Evolutionary conservation across 1,284 basidiomycete species (phyloP).

Genomic region (Hypsizygus ulmarius): DNA sequence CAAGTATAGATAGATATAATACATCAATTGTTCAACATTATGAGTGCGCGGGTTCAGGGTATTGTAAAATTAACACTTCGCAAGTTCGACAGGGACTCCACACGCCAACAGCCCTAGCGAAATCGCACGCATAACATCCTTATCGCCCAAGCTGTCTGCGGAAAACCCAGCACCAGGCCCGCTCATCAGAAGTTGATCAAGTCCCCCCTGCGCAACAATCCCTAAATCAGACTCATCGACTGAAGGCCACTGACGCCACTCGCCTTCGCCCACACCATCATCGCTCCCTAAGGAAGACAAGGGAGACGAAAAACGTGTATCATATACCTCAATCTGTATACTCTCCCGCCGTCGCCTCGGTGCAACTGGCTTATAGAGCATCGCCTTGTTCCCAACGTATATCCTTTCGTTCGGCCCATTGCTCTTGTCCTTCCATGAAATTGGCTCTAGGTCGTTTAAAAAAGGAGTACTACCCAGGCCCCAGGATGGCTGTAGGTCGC

Average conservation of each 20-base stretch:
- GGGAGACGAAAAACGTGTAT: conserved; percentile 11
- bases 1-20: background rate
- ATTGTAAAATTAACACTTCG: conserved; percentile 5
- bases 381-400: conserved; percentile 20
- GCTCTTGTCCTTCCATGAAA: conserved; percentile 9
- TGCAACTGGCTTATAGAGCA: conserved; percentile 9
- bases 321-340: background rate
- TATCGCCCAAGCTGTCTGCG: conserved; percentile 21
- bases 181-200: conserved; percentile 14
- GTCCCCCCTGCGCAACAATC: conserved; percentile 18
- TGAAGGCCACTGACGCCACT: conserved; percentile 14
- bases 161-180: conserved; percentile 17
- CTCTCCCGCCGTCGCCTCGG: background rate
- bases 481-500: conserved; percentile 29
- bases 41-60: too few species aligned
- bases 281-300: conserved; percentile 13
- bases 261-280: conserved; percentile 17
- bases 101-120: conserved; percentile 21
- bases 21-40: too few species aligned
- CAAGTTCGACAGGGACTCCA: conserved; percentile 16
- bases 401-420: conserved; percentile 11
- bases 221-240: conserved; percentile 17
- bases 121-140: conserved; percentile 26
- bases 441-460: conserved; percentile 16
- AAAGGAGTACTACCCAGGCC: conserved; percentile 18